Evolutionary conservation across 163 green algal genomes (phyloP).

Genomic region (Trebouxia gelatinosa): DNA sequence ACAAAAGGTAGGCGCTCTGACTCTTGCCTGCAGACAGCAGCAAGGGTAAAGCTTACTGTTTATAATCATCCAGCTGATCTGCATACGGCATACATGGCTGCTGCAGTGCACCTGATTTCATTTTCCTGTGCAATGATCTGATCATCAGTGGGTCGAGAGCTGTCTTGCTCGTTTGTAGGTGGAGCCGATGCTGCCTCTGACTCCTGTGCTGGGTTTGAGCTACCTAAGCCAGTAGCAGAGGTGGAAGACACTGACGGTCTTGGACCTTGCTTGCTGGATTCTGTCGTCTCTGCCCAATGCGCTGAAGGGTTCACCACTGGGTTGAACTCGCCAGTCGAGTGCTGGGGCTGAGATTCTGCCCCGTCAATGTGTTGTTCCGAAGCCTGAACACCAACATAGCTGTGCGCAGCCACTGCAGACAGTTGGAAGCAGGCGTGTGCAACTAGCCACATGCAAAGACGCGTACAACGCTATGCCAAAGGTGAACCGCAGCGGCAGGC

Average conservation of each 20-base stretch:
- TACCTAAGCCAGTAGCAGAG: slow-evolving; percentile 3
- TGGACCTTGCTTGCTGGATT: slow-evolving; percentile 2
- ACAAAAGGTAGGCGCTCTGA: slow-evolving; percentile 27
- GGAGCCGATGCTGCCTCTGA: slow-evolving; percentile 17
- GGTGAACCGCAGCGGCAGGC: background rate
- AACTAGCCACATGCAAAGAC: background rate
- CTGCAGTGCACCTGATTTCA: slow-evolving; percentile 46
- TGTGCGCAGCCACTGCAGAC: background rate
- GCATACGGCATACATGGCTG: background rate
- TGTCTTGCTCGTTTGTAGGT: slow-evolving; percentile 16
- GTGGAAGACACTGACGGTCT: slow-evolving; percentile 16
- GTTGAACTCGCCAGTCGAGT: slow-evolving; percentile 15
- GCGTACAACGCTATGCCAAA: background rate
- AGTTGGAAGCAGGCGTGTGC: background rate
- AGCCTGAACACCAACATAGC: background rate
- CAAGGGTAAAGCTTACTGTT: too few species aligned
- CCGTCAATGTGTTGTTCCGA: slow-evolving; percentile 14
- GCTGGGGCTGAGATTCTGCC: slow-evolving; percentile 20
- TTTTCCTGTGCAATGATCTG: slow-evolving; percentile 69
- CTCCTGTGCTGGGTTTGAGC: slow-evolving; percentile 6
- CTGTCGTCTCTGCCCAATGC: background rate
- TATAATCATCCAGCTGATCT: too few species aligned
- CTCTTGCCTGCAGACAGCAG: slow-evolving; percentile 16
- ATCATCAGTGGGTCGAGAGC: slow-evolving; percentile 55
- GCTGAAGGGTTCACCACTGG: background rate